These are phyloP conservation scores for Linnemannia elongata DNA, from an alignment of 192 early-diverging fungal genomes.

Conservation along the genomic window DNA sequence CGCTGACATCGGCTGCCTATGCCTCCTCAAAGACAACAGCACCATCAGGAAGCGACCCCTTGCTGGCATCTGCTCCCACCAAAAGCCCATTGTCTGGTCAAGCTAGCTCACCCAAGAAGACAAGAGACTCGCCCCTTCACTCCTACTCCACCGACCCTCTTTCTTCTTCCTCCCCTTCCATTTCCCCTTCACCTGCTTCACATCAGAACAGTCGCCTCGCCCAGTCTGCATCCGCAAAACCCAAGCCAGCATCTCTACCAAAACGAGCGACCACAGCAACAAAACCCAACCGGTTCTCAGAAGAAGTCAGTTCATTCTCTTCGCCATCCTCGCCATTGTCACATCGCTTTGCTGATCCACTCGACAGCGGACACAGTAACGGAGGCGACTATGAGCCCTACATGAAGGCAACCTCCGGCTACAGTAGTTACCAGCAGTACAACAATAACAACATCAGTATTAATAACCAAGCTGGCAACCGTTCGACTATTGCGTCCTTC, in stretches of 20 bases:
- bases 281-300: slow-evolving; percentile 7
- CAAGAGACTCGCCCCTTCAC: neutral
- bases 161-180: neutral
- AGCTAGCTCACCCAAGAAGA: neutral
- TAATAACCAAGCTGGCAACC: neutral
- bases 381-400: slow-evolving; percentile 8
- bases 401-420: neutral
- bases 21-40: slow-evolving; percentile 35
- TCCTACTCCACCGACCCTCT: slow-evolving; percentile 3
- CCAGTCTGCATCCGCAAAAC: neutral
- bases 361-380: slow-evolving; percentile 6
- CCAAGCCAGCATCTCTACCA: slow-evolving; percentile 1
- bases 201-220: neutral
- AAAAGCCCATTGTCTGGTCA: neutral
- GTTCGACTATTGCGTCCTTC: slow-evolving; percentile 14
- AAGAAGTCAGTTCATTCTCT: slow-evolving; percentile 21
- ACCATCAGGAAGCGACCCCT: slow-evolving; percentile 21
- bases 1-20: slow-evolving; percentile 48
- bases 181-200: neutral
- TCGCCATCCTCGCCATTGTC: slow-evolving; percentile 29
- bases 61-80: slow-evolving; percentile 8
- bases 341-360: slow-evolving; percentile 34
- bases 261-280: neutral
- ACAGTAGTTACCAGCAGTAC: neutral
- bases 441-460: neutral